Evolutionary conservation across 306 rosid species (phyloP).

Genomic region (Datisca glomerata): DNA sequence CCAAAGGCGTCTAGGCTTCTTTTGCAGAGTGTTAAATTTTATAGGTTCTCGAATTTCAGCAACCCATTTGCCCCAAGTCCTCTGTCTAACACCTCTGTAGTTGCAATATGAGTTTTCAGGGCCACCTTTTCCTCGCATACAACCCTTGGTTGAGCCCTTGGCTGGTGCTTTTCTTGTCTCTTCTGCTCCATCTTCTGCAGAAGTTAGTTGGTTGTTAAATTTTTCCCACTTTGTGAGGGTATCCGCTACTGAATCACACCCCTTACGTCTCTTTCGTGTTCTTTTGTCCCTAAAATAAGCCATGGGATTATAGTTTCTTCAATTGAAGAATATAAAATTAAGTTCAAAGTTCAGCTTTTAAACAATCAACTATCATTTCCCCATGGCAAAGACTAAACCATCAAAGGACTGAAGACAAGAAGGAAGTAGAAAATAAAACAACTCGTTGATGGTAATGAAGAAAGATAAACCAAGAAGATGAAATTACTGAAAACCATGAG

Average conservation of each 20-base stretch:
- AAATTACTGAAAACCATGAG: too few species aligned
- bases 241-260: constrained; percentile 32
- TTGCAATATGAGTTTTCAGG: constrained; percentile 62
- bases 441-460: too few species aligned
- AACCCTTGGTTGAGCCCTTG: constrained; percentile 72
- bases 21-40: constrained; percentile 6
- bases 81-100: constrained; percentile 82
- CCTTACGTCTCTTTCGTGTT: constrained; percentile 36
- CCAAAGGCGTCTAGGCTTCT: constrained; percentile 57
- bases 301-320: too few species aligned
- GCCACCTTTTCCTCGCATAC: constrained; percentile 94
- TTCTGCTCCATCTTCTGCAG: constrained; percentile 25
- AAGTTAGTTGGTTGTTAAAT: constrained; percentile 20
- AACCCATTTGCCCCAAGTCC: constrained; percentile 96
- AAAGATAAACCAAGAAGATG: too few species aligned
- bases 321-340: too few species aligned
- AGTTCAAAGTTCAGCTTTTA: too few species aligned
- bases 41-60: constrained; percentile 77
- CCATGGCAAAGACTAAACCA: too few species aligned
- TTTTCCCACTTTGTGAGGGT: constrained; percentile 61
- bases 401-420: too few species aligned
- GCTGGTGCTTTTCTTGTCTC: constrained; percentile 29
- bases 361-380: too few species aligned
- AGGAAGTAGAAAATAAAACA: too few species aligned
- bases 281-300: constrained; percentile 28